Evolutionary conservation across 1,284 basidiomycete species (phyloP).

Genomic region (Neotropicomus parvogracilis): DNA sequence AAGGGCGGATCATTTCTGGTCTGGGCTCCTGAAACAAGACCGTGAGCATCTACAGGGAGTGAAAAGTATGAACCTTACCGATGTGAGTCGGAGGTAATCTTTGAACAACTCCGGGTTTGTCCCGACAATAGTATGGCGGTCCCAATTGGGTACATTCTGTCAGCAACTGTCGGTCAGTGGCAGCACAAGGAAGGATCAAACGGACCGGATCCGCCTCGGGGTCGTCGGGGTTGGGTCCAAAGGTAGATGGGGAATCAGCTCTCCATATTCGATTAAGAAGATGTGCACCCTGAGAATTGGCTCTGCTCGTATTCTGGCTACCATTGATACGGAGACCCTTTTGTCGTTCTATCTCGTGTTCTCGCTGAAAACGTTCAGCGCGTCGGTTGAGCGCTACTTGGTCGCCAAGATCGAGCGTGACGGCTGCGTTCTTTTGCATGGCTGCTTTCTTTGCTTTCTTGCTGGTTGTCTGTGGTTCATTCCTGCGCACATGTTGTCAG

Average conservation of each 20-base stretch:
- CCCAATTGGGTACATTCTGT: slow-evolving; percentile 97
- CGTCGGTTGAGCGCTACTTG: slow-evolving; percentile 63
- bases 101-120: slow-evolving; percentile 89
- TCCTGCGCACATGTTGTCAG: slow-evolving; percentile 32
- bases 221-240: slow-evolving; percentile 51
- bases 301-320: slow-evolving; percentile 40
- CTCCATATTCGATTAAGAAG: slow-evolving; percentile 46
- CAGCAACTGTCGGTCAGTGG: slow-evolving; percentile 11
- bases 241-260: slow-evolving; percentile 43
- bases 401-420: slow-evolving; percentile 55
- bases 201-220: slow-evolving; percentile 69
- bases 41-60: slow-evolving; percentile 10
- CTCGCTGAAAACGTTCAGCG: slow-evolving; percentile 75
- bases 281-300: slow-evolving; percentile 50
- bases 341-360: slow-evolving; percentile 76
- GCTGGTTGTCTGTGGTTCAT: slow-evolving; percentile 40
- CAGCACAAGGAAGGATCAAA: slow-evolving; percentile 16
- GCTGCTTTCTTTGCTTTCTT: slow-evolving; percentile 71
- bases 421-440: slow-evolving; percentile 42
- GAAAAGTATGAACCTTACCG: slow-evolving; percentile 50
- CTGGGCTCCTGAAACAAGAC: slow-evolving; percentile 75
- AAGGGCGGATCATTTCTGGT: slow-evolving; percentile 91
- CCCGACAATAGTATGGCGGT: slow-evolving; percentile 92
- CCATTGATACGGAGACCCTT: slow-evolving; percentile 40
- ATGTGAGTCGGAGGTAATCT: slow-evolving; percentile 92